Evolutionary conservation across 257 asterid genomes (phyloP), one percentile per base, ranked within the genome.

Genomic region (Datura wrightii): DNA sequence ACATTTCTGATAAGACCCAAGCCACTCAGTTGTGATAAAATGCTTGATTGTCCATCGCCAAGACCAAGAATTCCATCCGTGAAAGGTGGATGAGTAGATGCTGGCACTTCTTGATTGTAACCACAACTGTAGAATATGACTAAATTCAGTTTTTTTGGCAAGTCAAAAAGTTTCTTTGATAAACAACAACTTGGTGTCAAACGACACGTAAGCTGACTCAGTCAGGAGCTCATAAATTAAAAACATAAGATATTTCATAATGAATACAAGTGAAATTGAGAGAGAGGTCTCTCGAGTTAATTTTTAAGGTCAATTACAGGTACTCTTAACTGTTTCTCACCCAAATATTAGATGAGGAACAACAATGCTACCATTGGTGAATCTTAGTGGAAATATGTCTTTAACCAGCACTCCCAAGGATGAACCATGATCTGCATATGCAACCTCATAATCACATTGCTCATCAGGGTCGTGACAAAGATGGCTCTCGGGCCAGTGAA

Each of bases 11-110:
- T 91, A 63, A 94, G 82, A 42, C 95, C 97, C 83, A 85, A 82
- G 84, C 69, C 84, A 50, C 87, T 85, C 67, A 97, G 85, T 85
- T 95, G 99, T 7, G 93, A 85, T 76, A 93, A 62, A 84, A 97
- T 91, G 91, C 97, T 95, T 39, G 97, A 90, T 80, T 93, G 90
- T 62, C 98, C 99, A 14, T 76, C 46, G 82, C 98, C 98, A 52
- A 95, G 98, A 84, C 99, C 99, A 55, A 97, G 98, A 83, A 97
- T 94, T 85, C 98, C 99, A 83, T 97, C 99, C 0, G 97, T 90
- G 82, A 56, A 93, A 82, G 97, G 95, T 42, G 89, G 84, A 86
- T 90, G 89, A 65, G 85, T 46, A 44, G 90, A 52, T 89, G 89
- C 91, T 42, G 87, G 89, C 86, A 92, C 90, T 90, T 93, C 96